Base-by-base conservation (phyloP, 352 stramenopile genomes). In the Globisporangium uncinulatum region DNA sequence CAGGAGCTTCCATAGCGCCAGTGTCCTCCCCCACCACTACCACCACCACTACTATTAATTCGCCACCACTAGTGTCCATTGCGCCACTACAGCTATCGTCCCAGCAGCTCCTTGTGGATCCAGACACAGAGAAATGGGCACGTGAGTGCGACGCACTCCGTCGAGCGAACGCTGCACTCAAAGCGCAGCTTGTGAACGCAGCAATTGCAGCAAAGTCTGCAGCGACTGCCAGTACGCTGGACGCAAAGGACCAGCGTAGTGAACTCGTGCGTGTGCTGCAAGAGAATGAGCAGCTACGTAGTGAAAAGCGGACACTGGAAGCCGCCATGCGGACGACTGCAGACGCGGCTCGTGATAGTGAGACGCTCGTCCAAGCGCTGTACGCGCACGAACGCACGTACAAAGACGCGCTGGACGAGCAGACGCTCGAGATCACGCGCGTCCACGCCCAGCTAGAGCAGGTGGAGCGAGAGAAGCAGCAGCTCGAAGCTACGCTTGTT, bases 261-360 rank as follows among this genome's bases (percentile, higher is more conserved):
- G 79, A 87, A 62, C 68, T 90, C 31, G 87, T 84, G 58, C 65
- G 70, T n/a, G 69, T 75, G 11, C 60, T 90, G 9, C 75, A 81
- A 24, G 79, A 89, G 59, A 88, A 83, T 51, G 76, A 92, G 58
- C n/a, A 74, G 44, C 61, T 91, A 44, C 71, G 79, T 42, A 44
- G 51, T n/a, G 75, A 80, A 21, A 58, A 51, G 20, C 52, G 42
- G 10, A 64, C 81, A 48, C 48, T 85, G 2, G 70, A 82, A 4
- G 61, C 73, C 31, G 65, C 59, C 0, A 51, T 84, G 21, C 56
- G 75, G 15, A 71, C 69, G 29, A 69, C 75, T 6, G 68, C 65
- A 11, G 60, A 73, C 42, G 56, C 74, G 31, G 61, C 74, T 10
- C 51, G 76, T 19, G 76, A 82, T 50, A 77, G 75, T 46, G 73